Evolutionary conservation across 2,329 filamentous ascomycete genomes (phyloP).

Genomic region (Calycina marina): DNA sequence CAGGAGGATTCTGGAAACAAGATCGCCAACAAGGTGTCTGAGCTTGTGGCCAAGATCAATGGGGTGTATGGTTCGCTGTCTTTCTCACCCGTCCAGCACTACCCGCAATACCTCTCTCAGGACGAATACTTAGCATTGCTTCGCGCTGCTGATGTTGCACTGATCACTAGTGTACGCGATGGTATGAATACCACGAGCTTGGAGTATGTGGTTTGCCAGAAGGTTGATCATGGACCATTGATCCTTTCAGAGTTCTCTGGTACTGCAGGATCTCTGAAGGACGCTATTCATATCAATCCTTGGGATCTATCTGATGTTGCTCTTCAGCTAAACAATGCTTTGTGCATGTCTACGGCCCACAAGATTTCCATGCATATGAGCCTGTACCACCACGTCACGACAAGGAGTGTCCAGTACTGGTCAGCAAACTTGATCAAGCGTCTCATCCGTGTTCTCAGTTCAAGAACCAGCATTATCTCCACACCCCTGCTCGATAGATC

Average conservation of each 20-base stretch:
- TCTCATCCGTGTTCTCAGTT: conserved; percentile 65
- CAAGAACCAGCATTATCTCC: conserved; percentile 56
- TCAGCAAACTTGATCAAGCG: conserved; percentile 65
- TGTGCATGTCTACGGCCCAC: conserved; percentile 57
- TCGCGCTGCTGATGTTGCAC: conserved; percentile 73
- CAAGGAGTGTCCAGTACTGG: conserved; percentile 78
- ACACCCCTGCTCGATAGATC: conserved; percentile 73
- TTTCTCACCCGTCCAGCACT: conserved; percentile 86
- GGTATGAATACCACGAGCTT: conserved; percentile 97
- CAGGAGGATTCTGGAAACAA: conserved; percentile 65
- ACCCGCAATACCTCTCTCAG: conserved; percentile 78
- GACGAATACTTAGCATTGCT: conserved; percentile 94
- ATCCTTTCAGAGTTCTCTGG: conserved; percentile 96
- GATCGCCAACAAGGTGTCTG: conserved; percentile 77
- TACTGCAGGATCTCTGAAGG: conserved; percentile 70
- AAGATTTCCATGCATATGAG: conserved; percentile 55
- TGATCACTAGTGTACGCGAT: conserved; percentile 91
- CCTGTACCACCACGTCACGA: conserved; percentile 72
- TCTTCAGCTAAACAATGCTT: conserved; percentile 64
- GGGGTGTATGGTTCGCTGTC: conserved; percentile 76
- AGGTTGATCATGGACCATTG: conserved; percentile 70
- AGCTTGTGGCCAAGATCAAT: conserved; percentile 83
- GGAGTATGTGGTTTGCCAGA: conserved; percentile 88
- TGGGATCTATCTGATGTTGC: conserved; percentile 84
- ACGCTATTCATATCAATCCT: conserved; percentile 91